Evolutionary conservation across 768 basidiomycete species (phyloP).

Genomic region (Baorangia bicolor): DNA sequence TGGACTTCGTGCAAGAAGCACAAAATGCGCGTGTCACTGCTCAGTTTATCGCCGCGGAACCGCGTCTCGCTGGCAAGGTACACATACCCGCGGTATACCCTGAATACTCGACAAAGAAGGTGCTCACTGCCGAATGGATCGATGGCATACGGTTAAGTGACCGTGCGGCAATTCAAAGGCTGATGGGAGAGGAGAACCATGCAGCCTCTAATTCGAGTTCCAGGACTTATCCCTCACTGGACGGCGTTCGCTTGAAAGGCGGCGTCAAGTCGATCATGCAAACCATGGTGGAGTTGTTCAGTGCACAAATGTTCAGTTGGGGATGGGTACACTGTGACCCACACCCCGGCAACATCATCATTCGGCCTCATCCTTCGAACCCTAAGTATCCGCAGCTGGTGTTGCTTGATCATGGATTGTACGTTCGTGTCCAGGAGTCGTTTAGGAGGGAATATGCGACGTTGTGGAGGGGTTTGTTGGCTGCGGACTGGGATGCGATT

Average conservation of each 20-base stretch:
- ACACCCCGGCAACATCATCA: conserved; percentile 77
- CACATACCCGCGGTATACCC: conserved; percentile 77
- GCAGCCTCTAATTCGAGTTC: neutral
- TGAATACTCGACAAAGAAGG: conserved; percentile 68
- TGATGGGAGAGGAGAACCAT: conserved; percentile 53
- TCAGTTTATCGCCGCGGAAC: conserved; percentile 65
- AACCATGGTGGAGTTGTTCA: conserved; percentile 83
- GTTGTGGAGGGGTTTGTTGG: conserved; percentile 69
- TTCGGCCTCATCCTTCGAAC: conserved; percentile 44
- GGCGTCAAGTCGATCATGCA: conserved; percentile 73
- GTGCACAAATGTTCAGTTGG: conserved; percentile 89
- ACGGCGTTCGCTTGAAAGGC: conserved; percentile 46
- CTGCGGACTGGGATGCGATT: conserved; percentile 53
- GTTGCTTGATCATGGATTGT: conserved; percentile 90
- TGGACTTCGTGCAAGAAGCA: conserved; percentile 81
- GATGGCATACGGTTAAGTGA: conserved; percentile 74
- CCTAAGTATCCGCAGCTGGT: conserved; percentile 57
- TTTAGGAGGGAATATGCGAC: conserved; percentile 77
- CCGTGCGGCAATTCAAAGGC: conserved; percentile 48
- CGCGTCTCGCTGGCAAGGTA: conserved; percentile 64
- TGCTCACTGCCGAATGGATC: conserved; percentile 87
- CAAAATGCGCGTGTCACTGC: conserved; percentile 72
- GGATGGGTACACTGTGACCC: conserved; percentile 85
- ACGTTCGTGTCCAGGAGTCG: conserved; percentile 64
- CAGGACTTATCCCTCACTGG: conserved; percentile 5